Conservation (phyloP, 2,329 filamentous ascomycete species). For the Alternaria postmessia region DNA sequence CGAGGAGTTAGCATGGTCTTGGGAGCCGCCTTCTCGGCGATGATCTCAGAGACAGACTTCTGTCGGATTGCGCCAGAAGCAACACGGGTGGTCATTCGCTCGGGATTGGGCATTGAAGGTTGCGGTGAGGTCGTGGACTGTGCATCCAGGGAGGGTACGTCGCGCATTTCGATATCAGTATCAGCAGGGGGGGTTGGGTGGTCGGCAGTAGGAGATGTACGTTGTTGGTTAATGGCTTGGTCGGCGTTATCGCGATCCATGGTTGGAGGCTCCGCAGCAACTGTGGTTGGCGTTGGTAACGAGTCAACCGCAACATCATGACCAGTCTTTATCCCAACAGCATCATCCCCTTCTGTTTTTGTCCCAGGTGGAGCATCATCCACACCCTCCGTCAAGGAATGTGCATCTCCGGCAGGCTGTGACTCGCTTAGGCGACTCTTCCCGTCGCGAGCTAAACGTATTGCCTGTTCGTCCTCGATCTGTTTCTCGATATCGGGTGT, state of each 20-base stretch:
- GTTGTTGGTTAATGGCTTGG: conserved; percentile 11
- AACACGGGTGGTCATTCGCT: conserved; percentile 73
- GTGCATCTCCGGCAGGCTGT: conserved; percentile 12
- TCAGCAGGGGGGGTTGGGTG: conserved; percentile 50
- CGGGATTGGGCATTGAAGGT: conserved; percentile 37
- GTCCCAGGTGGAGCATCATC: conserved; percentile 26
- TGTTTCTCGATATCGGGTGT: conserved; percentile 68
- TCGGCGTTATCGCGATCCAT: conserved; percentile 36
- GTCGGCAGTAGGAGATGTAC: conserved; percentile 26
- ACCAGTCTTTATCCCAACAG: conserved; percentile 18
- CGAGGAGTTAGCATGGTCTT: conserved; percentile 54
- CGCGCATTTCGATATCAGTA: conserved; percentile 45
- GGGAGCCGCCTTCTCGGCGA: conserved; percentile 64
- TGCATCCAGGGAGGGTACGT: conserved; percentile 27
- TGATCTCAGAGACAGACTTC: conserved; percentile 76
- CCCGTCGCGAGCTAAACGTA: conserved; percentile 46
- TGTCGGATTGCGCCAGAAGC: conserved; percentile 74
- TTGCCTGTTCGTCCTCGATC: conserved; percentile 62
- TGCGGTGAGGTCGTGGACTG: conserved; percentile 33
- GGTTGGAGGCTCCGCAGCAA: conserved; percentile 41
- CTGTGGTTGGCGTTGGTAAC: conserved; percentile 47
- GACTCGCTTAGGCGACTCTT: conserved; percentile 38
- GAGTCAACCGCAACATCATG: conserved; percentile 41
- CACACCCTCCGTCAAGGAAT: conserved; percentile 36
- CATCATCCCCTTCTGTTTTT: conserved; percentile 11